phyloP scores from a whole-genome alignment of 2,329 filamentous ascomycete genomes.

The Elsinoe ampelina region DNA sequence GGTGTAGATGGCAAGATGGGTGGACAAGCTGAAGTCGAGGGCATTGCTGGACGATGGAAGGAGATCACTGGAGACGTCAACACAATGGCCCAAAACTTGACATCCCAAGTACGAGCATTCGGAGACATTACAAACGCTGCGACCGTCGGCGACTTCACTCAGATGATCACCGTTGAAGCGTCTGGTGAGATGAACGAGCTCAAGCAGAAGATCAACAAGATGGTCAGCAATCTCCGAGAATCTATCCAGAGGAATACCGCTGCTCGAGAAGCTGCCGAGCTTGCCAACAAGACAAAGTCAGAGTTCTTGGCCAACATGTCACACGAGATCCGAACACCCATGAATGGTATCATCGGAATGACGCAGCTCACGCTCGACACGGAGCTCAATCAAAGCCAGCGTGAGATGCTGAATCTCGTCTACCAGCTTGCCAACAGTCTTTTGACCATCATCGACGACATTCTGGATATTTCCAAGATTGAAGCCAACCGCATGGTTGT shows the following conservation, averaged over 20 bases:
- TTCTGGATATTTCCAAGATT: constrained; percentile 63
- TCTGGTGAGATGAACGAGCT: constrained; percentile 99
- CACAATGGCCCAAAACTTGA: constrained; percentile 76
- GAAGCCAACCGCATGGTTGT: constrained; percentile 97
- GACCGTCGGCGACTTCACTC: constrained; percentile 93
- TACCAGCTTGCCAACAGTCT: constrained; percentile 94
- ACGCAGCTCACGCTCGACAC: constrained; percentile 93
- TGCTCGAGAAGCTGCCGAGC: constrained; percentile 86
- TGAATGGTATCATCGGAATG: constrained; percentile 98
- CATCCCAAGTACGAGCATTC: constrained; percentile 93
- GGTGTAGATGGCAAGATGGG: constrained; percentile 98
- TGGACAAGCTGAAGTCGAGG: constrained; percentile 87
- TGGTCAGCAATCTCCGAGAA: constrained; percentile 92
- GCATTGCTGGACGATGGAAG: constrained; percentile 90
- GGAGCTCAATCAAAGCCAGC: constrained; percentile 83
- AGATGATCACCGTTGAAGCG: constrained; percentile 91
- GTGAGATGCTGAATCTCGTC: constrained; percentile 97
- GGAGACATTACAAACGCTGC: constrained; percentile 97
- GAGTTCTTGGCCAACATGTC: constrained; percentile 99
- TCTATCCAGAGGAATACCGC: constrained; percentile 95
- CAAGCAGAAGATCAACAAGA: constrained; percentile 98
- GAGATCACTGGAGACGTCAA: constrained; percentile 97
- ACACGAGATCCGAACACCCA: constrained; percentile 93
- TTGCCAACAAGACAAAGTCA: constrained; percentile 96
- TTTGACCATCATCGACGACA: constrained; percentile 87